Base-by-base conservation (phyloP, 2,329 filamentous ascomycete genomes). In the Aspergillus phoenicis region DNA sequence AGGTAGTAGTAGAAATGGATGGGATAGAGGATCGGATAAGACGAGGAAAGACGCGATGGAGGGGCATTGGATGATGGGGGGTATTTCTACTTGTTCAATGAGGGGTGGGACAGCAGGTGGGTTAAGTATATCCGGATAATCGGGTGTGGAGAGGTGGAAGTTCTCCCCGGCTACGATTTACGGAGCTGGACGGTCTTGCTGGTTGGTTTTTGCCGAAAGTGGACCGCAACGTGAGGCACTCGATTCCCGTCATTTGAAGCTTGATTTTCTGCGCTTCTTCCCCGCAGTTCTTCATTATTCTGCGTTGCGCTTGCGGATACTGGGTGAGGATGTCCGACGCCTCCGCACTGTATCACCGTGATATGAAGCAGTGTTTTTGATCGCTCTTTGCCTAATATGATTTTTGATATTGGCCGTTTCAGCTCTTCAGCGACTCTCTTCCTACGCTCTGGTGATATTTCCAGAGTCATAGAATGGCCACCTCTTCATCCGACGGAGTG, bases 401-500 rank as follows among this genome's bases (percentile, higher is more conserved):
- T 17, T 20, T 1, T 17, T 17, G 11, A 20, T 20, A 5, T 43
- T n/a, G 4, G 17, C 15, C n/a, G 5, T 38, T 17, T 38, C 20
- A 24, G 17, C 15, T 20, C 4, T 13, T 11, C 22, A 4, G 33
- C 33, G 4, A 36, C 26, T 28, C 8, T 20, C 11, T 20, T 4
- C 22, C 6, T 41, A 3, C 20, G 17, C 11, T 8, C 38, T 8
- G 13, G 20, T 11, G 8, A 5, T 39, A 4, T n/a, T 4, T 30
- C 10, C 11, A 2, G 8, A 10, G 13, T 8, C 4, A 15, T 45
- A 2, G 15, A 15, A 45, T 45, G 20, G 20, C 20, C 41, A 20
- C 41, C 10, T 45, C 36, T 33, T 36, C 13, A 33, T 61, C 59
- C 59, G 54, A 28, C 51, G 60, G 54, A 47, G 57, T 61, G 56